Conservation (phyloP, 129 eudicot species). For the Tanacetum coccineum region DNA sequence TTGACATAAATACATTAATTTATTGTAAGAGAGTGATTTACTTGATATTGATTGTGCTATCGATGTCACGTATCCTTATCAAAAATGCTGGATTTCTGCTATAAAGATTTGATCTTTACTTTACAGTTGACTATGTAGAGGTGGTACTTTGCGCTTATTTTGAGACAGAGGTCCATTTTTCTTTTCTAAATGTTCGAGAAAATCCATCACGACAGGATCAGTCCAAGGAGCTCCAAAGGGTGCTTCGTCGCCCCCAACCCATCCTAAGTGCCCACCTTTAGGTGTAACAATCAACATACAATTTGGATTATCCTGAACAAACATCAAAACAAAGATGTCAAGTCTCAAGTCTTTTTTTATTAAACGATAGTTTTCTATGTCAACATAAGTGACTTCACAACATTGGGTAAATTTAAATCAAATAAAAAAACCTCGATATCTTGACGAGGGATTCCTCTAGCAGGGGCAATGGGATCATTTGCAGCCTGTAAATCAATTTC, state of each 20-base stretch:
- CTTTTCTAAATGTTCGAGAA: conserved; percentile 55
- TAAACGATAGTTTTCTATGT: not conserved
- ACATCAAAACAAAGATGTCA: conserved; percentile 13
- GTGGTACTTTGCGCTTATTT: conserved; percentile 9
- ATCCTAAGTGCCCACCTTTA: conserved; percentile 89
- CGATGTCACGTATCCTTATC: not conserved
- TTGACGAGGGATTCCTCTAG: no score
- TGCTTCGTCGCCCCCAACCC: conserved; percentile 80
- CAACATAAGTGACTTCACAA: no score
- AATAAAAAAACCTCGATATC: no score
- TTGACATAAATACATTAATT: no score
- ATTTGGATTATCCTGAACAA: conserved; percentile 59
- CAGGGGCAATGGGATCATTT: no score
- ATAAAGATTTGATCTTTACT: conserved; percentile 1
- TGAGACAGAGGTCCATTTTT: conserved; percentile 17
- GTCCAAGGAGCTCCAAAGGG: conserved; percentile 96
- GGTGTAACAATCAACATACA: conserved; percentile 85
- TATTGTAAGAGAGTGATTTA: no score
- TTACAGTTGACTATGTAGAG: conserved; percentile 17
- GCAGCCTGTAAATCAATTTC: no score
- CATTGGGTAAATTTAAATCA: no score
- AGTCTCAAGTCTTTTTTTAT: not conserved
- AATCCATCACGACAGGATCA: conserved; percentile 87
- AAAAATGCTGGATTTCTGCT: not conserved
- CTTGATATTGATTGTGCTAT: no score